phyloP scores from a whole-genome alignment of 2,329 filamentous ascomycete species.

The Lasiodiplodia theobromae region DNA sequence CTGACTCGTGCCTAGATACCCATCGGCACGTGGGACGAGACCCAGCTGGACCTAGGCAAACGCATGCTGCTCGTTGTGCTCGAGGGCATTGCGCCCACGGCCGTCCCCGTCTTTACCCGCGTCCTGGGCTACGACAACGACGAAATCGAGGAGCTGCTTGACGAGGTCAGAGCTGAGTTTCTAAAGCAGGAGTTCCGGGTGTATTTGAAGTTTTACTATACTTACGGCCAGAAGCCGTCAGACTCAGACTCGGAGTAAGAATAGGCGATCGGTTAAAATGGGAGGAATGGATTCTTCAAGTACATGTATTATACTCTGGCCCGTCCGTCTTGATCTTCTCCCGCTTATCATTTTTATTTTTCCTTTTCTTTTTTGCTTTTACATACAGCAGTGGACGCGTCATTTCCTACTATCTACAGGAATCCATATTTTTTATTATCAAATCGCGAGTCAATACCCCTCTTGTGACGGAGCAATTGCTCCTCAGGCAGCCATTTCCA shows the following conservation, averaged over 20 bases:
- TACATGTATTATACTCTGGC: background rate
- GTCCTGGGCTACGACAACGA: slow-evolving; percentile 16
- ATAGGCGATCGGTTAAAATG: background rate
- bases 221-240: slow-evolving; percentile 16
- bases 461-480: background rate
- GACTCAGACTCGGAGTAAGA: background rate
- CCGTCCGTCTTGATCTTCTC: too few relatives aligned
- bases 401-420: background rate
- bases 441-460: background rate
- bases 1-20: background rate
- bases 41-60: slow-evolving; percentile 14
- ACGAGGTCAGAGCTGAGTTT: slow-evolving; percentile 21
- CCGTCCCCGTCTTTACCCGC: slow-evolving; percentile 10
- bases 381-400: background rate
- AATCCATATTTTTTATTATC: background rate
- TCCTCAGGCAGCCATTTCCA: background rate
- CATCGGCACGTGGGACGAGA: slow-evolving; percentile 17
- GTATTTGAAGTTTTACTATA: slow-evolving; percentile 19
- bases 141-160: slow-evolving; percentile 4
- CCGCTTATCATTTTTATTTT: background rate
- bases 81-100: slow-evolving; percentile 10
- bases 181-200: slow-evolving; percentile 8
- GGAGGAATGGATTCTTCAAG: background rate
- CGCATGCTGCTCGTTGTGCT: slow-evolving; percentile 23
- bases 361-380: background rate